Evolutionary conservation across 1,284 basidiomycete species (phyloP).

Genomic region (Trichosporon sp.): DNA sequence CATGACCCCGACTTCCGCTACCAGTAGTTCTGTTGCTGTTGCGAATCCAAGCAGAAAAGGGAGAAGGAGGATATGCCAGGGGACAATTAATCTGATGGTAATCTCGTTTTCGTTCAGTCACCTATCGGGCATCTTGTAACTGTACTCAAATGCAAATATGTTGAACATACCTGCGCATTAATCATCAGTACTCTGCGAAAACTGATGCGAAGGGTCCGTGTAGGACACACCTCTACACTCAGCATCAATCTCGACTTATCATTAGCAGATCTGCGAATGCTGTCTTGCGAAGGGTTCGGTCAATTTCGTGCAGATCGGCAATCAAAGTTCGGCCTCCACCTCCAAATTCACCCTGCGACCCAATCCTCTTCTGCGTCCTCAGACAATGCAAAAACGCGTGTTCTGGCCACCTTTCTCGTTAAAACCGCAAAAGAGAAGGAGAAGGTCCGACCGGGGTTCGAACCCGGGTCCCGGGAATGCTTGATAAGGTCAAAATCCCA

Average conservation of each 20-base stretch:
- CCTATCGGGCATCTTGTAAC: not conserved
- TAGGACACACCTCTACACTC: no score
- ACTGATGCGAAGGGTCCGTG: no score
- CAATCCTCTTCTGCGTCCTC: not conserved
- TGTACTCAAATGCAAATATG: not conserved
- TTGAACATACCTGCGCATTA: not conserved
- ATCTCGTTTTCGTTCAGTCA: not conserved
- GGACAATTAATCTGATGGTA: not conserved
- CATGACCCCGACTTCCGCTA: slow-evolving; percentile 24
- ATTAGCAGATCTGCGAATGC: no score
- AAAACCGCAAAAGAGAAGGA: no score
- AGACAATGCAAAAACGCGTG: no score
- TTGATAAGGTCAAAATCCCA: not conserved
- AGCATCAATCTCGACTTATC: no score
- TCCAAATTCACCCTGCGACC: not conserved
- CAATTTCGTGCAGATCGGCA: not conserved
- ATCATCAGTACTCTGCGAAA: no score
- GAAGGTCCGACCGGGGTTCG: not conserved
- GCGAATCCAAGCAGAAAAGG: no score
- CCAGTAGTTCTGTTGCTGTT: slow-evolving; percentile 16
- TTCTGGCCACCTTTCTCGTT: no score
- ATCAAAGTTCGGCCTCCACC: not conserved
- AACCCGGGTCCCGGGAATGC: slow-evolving; percentile 3
- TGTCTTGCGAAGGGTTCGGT: no score
- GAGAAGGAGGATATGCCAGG: no score